phyloP scores from a whole-genome alignment of 768 basidiomycete species.

The Tylopilus plumbeoviolaceoides region DNA sequence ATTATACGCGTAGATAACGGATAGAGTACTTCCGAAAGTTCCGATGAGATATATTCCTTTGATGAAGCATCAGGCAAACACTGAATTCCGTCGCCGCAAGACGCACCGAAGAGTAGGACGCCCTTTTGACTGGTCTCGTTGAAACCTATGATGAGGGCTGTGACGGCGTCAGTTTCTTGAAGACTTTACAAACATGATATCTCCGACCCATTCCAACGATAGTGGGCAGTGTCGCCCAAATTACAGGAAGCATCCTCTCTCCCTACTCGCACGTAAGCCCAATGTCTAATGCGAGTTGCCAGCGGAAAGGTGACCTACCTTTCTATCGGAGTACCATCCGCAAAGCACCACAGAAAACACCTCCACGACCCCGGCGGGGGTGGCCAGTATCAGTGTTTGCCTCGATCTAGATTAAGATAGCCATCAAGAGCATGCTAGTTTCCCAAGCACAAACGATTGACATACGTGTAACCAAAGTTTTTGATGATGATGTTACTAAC shows the following conservation, averaged over 20 bases:
- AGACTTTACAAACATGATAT: too few relatives aligned
- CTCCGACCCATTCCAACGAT: too few relatives aligned
- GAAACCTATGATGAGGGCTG: conserved; percentile 21
- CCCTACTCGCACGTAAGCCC: background rate
- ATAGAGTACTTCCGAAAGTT: background rate
- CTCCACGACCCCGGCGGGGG: conserved; percentile 15
- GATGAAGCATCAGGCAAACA: background rate
- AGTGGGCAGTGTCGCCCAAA: too few relatives aligned
- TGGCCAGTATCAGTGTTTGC: background rate
- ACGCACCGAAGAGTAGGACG: background rate
- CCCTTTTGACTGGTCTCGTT: conserved; percentile 7
- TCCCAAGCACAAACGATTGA: background rate
- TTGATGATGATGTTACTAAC: conserved; percentile 15
- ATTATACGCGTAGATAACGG: conserved; percentile 23
- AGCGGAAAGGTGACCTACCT: background rate
- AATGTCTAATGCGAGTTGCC: background rate
- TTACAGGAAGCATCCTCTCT: too few relatives aligned
- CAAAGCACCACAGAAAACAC: conserved; percentile 17
- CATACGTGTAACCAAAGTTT: conserved; percentile 19
- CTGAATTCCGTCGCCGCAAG: background rate
- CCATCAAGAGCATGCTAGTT: too few relatives aligned
- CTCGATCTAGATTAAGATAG: background rate
- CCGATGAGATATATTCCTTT: conserved; percentile 18
- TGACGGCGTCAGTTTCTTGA: too few relatives aligned
- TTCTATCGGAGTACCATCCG: conserved; percentile 17